Evolutionary conservation across 139 green algal species (phyloP).

Genomic region (Asterochloris sp.): DNA sequence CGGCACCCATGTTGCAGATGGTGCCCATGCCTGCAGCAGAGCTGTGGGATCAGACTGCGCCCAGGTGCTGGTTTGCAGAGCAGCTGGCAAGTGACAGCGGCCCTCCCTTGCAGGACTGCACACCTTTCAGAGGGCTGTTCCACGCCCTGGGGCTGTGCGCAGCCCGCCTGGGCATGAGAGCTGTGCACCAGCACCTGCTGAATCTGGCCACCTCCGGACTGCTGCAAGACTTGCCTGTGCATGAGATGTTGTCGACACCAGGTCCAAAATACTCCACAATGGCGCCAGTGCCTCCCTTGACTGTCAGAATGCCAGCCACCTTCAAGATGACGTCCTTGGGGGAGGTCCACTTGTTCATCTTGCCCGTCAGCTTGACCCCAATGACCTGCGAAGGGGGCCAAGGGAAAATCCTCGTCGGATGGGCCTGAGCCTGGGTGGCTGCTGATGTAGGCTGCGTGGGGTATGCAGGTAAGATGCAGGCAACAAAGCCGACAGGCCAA

Average conservation of each 20-base stretch:
- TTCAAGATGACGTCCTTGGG: constrained; percentile 97
- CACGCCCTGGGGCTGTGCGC: too few species aligned
- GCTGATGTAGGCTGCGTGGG: too few species aligned
- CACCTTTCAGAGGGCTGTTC: too few species aligned
- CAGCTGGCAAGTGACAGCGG: too few species aligned
- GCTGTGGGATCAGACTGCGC: too few species aligned
- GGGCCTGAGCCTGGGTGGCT: too few species aligned
- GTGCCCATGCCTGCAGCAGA: constrained; percentile 79
- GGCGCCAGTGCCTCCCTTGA: constrained; percentile 92
- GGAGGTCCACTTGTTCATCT: constrained; percentile 82
- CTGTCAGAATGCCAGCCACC: constrained; percentile 91
- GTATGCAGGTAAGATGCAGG: too few species aligned
- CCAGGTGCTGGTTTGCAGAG: too few species aligned
- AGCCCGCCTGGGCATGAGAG: too few species aligned
- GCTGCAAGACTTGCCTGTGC: constrained; percentile 56
- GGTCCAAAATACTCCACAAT: constrained; percentile 95
- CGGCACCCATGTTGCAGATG: constrained; percentile 97
- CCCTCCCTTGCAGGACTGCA: too few species aligned
- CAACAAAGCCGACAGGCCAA: too few species aligned
- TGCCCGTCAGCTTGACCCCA: constrained; percentile 87
- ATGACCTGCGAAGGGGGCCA: constrained; percentile 72
- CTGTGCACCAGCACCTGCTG: too few species aligned
- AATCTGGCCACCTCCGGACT: not conserved
- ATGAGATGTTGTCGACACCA: constrained; percentile 86
- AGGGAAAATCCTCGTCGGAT: not conserved